A percentile compares a stretch with the other conserved stretches of the same genome.
Evolutionary conservation across 768 basidiomycete genomes (phyloP).

Genomic region (Russula ochroleuca): DNA sequence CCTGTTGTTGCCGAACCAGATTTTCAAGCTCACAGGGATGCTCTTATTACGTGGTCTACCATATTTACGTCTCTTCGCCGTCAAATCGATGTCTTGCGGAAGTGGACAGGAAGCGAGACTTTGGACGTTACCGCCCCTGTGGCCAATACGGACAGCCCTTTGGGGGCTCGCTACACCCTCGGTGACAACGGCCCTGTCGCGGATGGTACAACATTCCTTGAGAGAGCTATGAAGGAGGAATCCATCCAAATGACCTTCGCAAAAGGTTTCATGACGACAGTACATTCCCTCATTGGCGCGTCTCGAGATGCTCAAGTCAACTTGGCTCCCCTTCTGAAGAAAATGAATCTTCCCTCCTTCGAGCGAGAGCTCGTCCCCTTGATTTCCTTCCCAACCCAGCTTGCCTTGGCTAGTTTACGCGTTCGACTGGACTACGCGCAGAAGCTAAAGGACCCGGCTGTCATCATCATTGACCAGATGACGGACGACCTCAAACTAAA

Average conservation of each 20-base stretch:
- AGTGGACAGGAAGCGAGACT: conserved; percentile 92
- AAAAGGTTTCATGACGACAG: conserved; percentile 81
- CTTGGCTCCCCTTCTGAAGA: conserved; percentile 66
- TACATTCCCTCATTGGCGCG: conserved; percentile 78
- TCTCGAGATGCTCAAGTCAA: conserved; percentile 86
- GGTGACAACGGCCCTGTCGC: conserved; percentile 43
- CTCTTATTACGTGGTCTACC: conserved; percentile 90
- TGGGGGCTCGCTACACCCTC: conserved; percentile 30
- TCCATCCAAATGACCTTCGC: conserved; percentile 94
- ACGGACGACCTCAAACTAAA: conserved; percentile 88
- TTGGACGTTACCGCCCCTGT: conserved; percentile 83
- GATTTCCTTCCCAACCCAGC: conserved; percentile 93
- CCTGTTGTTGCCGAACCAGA: conserved; percentile 56
- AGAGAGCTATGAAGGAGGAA: conserved; percentile 92
- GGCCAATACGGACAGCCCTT: conserved; percentile 56
- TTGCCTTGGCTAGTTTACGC: conserved; percentile 87
- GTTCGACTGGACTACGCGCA: conserved; percentile 85
- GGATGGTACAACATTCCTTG: conserved; percentile 84
- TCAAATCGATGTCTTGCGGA: conserved; percentile 74
- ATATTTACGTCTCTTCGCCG: conserved; percentile 79
- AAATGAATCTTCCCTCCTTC: conserved; percentile 90
- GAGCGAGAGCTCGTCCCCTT: conserved; percentile 84
- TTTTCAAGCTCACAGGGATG: conserved; percentile 82
- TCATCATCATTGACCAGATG: conserved; percentile 91
- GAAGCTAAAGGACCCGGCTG: conserved; percentile 82